Conservation (phyloP, 306 rosid genomes). For the Vigna trinervia region DNA sequence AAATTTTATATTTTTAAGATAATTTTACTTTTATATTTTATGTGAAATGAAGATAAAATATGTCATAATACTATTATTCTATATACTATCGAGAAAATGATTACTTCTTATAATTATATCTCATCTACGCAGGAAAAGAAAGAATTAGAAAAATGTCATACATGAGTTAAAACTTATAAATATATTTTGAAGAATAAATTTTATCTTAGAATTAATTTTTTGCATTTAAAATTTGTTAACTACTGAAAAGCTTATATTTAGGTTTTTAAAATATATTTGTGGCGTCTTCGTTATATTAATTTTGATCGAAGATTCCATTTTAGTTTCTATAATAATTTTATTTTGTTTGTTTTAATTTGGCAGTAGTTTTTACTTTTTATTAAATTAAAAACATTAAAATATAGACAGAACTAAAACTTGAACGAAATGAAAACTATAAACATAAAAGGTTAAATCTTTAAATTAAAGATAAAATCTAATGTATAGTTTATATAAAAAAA, state of each 20-base stretch:
- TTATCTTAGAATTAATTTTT: neutral
- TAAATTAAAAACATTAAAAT: neutral
- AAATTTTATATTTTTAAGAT: too few relatives aligned
- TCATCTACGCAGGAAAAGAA: too few relatives aligned
- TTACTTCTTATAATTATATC: too few relatives aligned
- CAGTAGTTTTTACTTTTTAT: neutral
- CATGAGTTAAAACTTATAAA: neutral
- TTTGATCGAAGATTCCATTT: neutral
- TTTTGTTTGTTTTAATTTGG: too few relatives aligned
- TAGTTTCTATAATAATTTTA: neutral
- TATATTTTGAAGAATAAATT: constrained; percentile 1
- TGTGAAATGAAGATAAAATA: too few relatives aligned
- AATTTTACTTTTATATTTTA: too few relatives aligned
- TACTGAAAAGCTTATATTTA: neutral
- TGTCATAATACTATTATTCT: too few relatives aligned
- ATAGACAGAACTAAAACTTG: neutral
- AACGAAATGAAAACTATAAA: neutral
- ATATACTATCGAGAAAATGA: too few relatives aligned
- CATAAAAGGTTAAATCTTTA: neutral
- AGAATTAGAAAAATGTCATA: too few relatives aligned
- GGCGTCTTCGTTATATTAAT: too few relatives aligned
- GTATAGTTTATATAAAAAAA: neutral
- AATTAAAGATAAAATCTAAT: neutral
- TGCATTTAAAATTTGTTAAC: neutral
- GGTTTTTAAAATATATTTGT: neutral